Base-by-base conservation (phyloP, 345 rosid genomes). In the Syzygium oleosum region DNA sequence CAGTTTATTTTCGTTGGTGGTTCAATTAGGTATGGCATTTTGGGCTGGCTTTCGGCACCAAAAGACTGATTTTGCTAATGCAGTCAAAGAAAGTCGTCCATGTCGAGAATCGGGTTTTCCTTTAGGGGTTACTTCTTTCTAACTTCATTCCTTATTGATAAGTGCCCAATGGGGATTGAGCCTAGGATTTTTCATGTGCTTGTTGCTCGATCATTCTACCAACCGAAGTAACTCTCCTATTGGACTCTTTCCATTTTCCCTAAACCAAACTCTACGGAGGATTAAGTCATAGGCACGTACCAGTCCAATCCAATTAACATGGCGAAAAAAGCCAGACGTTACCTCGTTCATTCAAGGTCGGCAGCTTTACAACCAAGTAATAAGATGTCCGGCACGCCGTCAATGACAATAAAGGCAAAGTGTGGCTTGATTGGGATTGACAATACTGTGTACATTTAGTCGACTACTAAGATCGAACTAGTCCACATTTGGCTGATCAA, bases 301-400 rank as follows among this genome's bases (percentile, higher is more conserved):
- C 1, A 2, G 1, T 65, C 77, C 21, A 65, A 65, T 7, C 77
- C 21, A 15, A 65, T 7, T 15, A 65, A 65, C 8, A 15, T 2
- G 12, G 12, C 1, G 78, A 65, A 11, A 11, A 65, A 31, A 65
- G 4, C 41, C 22, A 4, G 10, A 65, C 43, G 0, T 16, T 68
- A 9, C 46, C 2, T 2, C 12, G 6, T 17, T 38, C 46, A 4
- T 68, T 38, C 46, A 34, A 34, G 46, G 5, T 31, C 1, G 23
- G 43, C 43, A 4, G 12, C 43, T 65, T 22, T 16, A 65, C 43
- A 68, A 31, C 8, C 43, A 10, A 68, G 43, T 17, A 68, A 16
- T 2, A 16, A 31, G 2, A 16, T 4, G 34, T 1, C 43, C 0
- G 0, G 11, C 41, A 15, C 31, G 11, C 41, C 12, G 5, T 29